These are phyloP conservation scores for Fusarium bulbicola DNA, from an alignment of 2,329 filamentous ascomycete genomes.

Conservation along the genomic window DNA sequence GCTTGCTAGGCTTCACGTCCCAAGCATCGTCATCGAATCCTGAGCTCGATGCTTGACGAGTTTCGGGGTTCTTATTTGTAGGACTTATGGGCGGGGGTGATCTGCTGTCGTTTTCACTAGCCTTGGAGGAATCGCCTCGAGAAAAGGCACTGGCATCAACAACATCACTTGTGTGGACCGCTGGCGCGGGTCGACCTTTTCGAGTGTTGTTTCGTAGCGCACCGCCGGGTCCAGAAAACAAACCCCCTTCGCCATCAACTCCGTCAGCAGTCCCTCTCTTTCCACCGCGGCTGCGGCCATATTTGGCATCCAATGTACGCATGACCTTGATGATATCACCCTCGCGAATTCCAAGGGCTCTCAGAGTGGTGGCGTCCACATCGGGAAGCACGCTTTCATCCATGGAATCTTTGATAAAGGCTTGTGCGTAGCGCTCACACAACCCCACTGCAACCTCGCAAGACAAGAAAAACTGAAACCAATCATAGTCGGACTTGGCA, in stretches of 20 bases:
- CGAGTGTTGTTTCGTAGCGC: constrained; percentile 92
- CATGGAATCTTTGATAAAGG: constrained; percentile 92
- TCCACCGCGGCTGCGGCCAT: constrained; percentile 62
- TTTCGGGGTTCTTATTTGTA: constrained; percentile 45
- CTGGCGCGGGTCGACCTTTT: constrained; percentile 86
- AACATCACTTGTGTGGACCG: constrained; percentile 85
- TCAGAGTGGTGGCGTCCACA: constrained; percentile 82
- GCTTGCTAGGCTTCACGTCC: constrained; percentile 87
- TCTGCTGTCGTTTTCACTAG: constrained; percentile 33
- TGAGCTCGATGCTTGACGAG: constrained; percentile 43
- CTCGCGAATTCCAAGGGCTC: constrained; percentile 92
- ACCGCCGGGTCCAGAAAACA: constrained; percentile 95
- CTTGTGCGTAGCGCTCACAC: constrained; percentile 92
- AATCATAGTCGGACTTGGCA: constrained; percentile 85
- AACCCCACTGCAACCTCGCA: constrained; percentile 92
- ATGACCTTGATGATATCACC: constrained; percentile 97
- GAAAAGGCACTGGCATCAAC: constrained; percentile 90
- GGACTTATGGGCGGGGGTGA: constrained; percentile 37
- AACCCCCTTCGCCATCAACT: constrained; percentile 71
- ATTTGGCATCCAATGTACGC: constrained; percentile 86
- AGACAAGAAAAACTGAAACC: constrained; percentile 97
- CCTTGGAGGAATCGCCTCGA: constrained; percentile 55
- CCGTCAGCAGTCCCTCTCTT: constrained; percentile 56
- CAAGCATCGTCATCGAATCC: constrained; percentile 98
- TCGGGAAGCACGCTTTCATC: constrained; percentile 92